phyloP scores from a whole-genome alignment of 2,329 filamentous ascomycete species.

The Pyricularia grisea region DNA sequence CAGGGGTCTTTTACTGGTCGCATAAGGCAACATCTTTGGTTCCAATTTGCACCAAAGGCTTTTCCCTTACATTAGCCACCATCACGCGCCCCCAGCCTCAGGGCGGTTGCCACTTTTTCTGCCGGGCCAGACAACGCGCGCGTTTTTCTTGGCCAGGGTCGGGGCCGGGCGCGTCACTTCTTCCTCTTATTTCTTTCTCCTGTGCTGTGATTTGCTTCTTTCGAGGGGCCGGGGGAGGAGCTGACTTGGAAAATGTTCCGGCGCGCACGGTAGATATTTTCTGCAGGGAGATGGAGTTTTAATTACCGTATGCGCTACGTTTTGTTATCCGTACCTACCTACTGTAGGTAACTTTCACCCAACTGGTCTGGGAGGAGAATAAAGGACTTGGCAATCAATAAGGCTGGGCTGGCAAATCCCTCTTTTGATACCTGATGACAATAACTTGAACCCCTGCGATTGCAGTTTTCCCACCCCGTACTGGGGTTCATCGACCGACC shows the following conservation, averaged over 20 bases:
- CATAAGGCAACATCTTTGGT: not conserved
- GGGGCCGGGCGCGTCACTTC: not conserved
- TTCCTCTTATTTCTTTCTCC: not conserved
- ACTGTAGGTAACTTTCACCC: no score
- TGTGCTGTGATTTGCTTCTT: no score
- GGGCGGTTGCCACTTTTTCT: not conserved
- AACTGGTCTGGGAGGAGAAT: not conserved
- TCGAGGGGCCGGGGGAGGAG: no score
- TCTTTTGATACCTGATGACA: not conserved
- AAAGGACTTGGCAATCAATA: not conserved
- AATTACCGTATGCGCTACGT: no score
- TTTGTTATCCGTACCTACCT: not conserved
- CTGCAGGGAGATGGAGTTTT: no score
- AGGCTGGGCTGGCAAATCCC: not conserved
- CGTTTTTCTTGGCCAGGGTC: not conserved
- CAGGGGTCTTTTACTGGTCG: not conserved
- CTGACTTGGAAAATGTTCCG: no score
- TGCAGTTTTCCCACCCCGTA: not conserved
- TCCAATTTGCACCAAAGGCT: not conserved
- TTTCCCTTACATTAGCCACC: not conserved
- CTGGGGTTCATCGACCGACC: not conserved
- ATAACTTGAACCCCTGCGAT: not conserved
- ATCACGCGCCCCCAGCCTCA: not conserved
- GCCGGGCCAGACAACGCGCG: no score
- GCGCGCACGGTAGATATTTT: no score